phyloP scores from a whole-genome alignment of 2,329 filamentous ascomycete species.

The Chaetomium sp. region DNA sequence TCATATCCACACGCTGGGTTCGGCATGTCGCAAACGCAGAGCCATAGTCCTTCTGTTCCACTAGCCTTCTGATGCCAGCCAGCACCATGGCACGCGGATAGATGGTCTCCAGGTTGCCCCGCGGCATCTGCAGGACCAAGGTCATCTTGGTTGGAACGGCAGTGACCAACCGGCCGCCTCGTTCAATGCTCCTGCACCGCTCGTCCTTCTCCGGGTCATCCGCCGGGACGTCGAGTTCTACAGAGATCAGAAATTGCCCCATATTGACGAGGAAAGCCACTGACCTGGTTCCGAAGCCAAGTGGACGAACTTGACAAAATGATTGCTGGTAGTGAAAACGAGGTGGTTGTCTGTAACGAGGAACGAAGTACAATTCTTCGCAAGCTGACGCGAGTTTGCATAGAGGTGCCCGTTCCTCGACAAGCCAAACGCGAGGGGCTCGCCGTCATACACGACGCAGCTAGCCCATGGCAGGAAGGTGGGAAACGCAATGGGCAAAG shows the following conservation, averaged over 20 bases:
- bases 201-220: conserved; percentile 94
- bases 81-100: conserved; percentile 91
- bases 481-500: conserved; percentile 46
- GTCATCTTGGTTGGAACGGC: conserved; percentile 87
- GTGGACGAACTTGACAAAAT: conserved; percentile 93
- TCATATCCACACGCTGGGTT: conserved; percentile 95
- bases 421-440: conserved; percentile 61
- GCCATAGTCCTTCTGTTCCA: conserved; percentile 79
- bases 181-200: conserved; percentile 86
- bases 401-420: conserved; percentile 77
- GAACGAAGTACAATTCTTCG: conserved; percentile 92
- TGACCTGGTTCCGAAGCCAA: conserved; percentile 67
- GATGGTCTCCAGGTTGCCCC: conserved; percentile 93
- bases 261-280: conserved; percentile 22
- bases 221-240: conserved; percentile 77
- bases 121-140: conserved; percentile 89
- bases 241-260: conserved; percentile 33
- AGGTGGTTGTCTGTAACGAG: conserved; percentile 78
- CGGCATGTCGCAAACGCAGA: conserved; percentile 86
- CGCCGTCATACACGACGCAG: conserved; percentile 46
- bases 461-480: conserved; percentile 57
- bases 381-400: conserved; percentile 71
- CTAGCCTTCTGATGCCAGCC: conserved; percentile 79
- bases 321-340: conserved; percentile 88
- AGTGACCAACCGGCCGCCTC: conserved; percentile 82